Evolutionary conservation across 2,329 filamentous ascomycete genomes (phyloP), one percentile per base, ranked within the genome.

Genomic region (Trichophyton verrucosum): DNA sequence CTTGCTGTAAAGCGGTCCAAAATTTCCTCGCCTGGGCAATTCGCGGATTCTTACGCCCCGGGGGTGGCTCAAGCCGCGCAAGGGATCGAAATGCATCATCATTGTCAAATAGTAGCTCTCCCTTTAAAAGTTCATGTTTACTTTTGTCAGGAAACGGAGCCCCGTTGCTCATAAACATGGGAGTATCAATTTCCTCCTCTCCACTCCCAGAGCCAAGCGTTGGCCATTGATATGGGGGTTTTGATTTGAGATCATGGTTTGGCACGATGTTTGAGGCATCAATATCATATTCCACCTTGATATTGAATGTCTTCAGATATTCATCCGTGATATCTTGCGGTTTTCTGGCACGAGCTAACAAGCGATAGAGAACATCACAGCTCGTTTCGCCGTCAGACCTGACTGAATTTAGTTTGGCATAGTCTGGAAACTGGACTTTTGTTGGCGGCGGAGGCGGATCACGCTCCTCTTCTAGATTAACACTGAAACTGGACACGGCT

Each of bases 21-120:
- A 86, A 86, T 61, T 81, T 83, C 59, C 83, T 76, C 62, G 81
- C 78, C 64, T 84, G 79, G 0, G 79, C 77, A 51, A 86, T 66
- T 15, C 80, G 76, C 3, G 81, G 74, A 17, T 78, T 76, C 60
- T 75, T 70, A 13, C 74, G 74, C 3, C 76, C 51, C 30, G 76
- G 73, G 24, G 71, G 72, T 11, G 76, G 75, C 2, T 71, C 67
- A 57, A 79, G 74, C 9, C 81, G 76, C 40, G 76, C 75, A 59
- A 85, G 74, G 57, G 78, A 78, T n/a, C 80, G 75, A 66, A 82
- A 85, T 1, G 78, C 81, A 66, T 81, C 80, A 61, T 82, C 77
- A 63, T 84, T 84, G 38, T 80, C 77, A 60, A 80, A 71, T 3
- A 74, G 67, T 15, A 86, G 70, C 66, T 86, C 83, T 33, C 73